A percentile compares a stretch with the other conserved stretches of the same genome.
These are phyloP conservation scores for Breviolum minutum DNA, from an alignment of 73 alveolate species.

Conservation along the genomic window DNA sequence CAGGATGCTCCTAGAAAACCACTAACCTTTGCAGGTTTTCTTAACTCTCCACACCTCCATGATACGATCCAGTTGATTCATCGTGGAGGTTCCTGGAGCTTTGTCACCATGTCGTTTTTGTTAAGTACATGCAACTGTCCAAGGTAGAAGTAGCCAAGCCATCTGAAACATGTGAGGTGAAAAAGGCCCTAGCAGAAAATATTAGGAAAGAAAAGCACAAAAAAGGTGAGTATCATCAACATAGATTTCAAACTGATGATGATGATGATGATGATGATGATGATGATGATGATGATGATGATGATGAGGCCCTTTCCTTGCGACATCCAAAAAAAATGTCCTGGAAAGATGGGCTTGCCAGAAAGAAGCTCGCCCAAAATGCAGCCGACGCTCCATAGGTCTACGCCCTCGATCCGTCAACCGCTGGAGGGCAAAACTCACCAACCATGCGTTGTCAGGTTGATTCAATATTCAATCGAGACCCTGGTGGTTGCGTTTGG, in stretches of 20 bases:
- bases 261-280: background rate
- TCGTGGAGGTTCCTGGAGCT: constrained; percentile 97
- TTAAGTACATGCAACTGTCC: too few species aligned
- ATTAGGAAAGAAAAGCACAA: background rate
- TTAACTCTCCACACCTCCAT: constrained; percentile 95
- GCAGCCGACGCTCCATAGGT: constrained; percentile 98
- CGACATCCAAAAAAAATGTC: background rate
- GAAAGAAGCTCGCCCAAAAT: constrained; percentile 97
- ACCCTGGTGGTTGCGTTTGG: background rate
- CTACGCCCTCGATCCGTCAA: constrained; percentile 95
- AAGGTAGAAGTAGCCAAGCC: too few species aligned
- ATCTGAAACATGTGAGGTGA: too few species aligned
- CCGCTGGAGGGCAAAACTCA: background rate
- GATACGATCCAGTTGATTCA: constrained; percentile 97
- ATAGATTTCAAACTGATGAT: background rate
- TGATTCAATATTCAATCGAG: background rate
- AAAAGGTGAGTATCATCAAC: background rate
- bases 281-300: constrained; percentile 33
- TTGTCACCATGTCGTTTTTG: too few species aligned
- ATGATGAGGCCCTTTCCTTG: background rate
- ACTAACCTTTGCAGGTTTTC: background rate
- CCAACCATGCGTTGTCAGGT: background rate
- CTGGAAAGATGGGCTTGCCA: constrained; percentile 98
- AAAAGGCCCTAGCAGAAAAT: too few species aligned
- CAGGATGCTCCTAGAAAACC: background rate